Percentiles rank a stretch among this genome's conserved stretches.
Conservation (phyloP, 108 stramenopile genomes). For the Stephanodiscus triporus region DNA sequence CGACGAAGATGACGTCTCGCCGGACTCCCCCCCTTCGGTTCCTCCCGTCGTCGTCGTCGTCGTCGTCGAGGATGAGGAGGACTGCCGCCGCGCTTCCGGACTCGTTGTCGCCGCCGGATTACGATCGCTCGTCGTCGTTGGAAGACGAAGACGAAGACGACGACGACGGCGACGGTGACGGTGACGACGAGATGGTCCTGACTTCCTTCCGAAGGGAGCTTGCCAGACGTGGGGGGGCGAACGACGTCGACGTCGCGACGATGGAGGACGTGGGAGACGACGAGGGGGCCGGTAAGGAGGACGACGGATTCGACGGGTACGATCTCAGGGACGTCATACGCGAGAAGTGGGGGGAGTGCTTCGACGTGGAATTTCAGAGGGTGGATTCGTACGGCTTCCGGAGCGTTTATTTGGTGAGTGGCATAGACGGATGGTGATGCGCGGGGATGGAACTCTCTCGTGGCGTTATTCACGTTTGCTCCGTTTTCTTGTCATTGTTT, state of each 20-base stretch:
- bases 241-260: constrained; percentile 34
- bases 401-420: constrained; percentile 58
- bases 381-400: constrained; percentile 65
- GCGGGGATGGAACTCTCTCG: no score
- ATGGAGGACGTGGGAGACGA: no score
- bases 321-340: constrained; percentile 61
- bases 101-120: background rate
- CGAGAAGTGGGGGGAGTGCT: constrained; percentile 62
- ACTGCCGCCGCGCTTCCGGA: background rate
- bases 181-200: constrained; percentile 16
- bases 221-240: constrained; percentile 11
- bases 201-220: constrained; percentile 39
- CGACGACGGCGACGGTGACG: no score
- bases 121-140: background rate
- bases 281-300: background rate
- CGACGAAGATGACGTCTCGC: no score
- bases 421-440: no score
- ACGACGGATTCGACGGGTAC: constrained; percentile 67
- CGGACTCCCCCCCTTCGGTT: no score
- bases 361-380: constrained; percentile 64
- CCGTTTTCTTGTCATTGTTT: background rate
- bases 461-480: no score
- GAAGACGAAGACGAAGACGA: background rate
- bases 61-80: background rate
- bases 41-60: no score